Base-by-base conservation (phyloP, 2,329 filamentous ascomycete species). In the Botrytis medusae region DNA sequence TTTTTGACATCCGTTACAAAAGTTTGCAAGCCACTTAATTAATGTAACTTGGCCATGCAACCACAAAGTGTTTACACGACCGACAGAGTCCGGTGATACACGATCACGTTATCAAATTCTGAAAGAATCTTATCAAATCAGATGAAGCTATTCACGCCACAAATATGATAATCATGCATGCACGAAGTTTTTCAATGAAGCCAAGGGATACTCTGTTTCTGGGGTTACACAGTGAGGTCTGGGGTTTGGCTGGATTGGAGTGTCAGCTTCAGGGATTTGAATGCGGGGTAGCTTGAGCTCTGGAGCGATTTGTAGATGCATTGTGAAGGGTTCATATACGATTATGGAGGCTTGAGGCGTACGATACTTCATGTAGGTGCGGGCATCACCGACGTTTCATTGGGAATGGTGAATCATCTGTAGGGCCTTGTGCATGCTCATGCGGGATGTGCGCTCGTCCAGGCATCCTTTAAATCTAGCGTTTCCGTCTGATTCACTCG, bases 281-380 rank as follows among this genome's bases (percentile, higher is more conserved):
- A 69, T 72, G 71, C 63, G 71, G 71, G 71, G 71, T 72, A 69
- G 63, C 51, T 18, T 29, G 51, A 29, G 51, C 51, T 72, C 32
- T 48, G 29, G 18, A 44, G 34, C 29, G 29, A 20, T n/a, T n/a
- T 44, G 51, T 22, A 34, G 32, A 16, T 67, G 63, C 25, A 25
- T 37, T 68, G 25, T 54, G 46, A 68, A 51, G 51, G 37, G 46
- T 54, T 68, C 64, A 68, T 54, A 68, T 69, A 69, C 34, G 65
- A 57, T 57, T 32, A n/a, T 69, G 10, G 29, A 12, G 22, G 57
- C 42, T 32, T 16, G 65, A 69, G 65, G 65, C 65, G 48, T 42
- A 32, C 20, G 10, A 10, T 68, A 40, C 18, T 51, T 29, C n/a
- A 42, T 54, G 25, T 29, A 22, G 65, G n/a, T 68, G 48, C 64